A percentile compares a stretch with the other conserved stretches of the same genome.
Conservation (phyloP, 2,329 filamentous ascomycete genomes). For the Fusarium sp. region DNA sequence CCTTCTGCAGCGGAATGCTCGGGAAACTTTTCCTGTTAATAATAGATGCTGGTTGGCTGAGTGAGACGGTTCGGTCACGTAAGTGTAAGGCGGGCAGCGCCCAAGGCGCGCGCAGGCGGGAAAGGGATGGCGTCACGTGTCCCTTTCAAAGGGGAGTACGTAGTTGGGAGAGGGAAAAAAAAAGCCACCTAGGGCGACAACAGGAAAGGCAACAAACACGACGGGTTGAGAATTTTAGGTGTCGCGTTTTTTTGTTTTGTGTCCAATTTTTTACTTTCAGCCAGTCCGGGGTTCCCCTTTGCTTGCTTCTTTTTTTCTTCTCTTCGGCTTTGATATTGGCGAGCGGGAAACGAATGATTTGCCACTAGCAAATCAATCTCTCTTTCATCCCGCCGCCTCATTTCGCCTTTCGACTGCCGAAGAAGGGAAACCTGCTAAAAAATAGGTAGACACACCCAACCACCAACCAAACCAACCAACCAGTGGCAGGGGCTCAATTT, state of each 20-base stretch:
- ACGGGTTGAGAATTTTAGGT: background rate
- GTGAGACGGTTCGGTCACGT: background rate
- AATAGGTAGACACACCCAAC: background rate
- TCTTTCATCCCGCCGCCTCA: conserved; percentile 1
- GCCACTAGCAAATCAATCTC: background rate
- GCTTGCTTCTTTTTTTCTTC: conserved; percentile 1
- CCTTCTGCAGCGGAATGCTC: background rate
- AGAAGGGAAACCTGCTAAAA: background rate
- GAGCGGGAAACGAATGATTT: background rate
- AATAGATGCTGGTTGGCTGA: background rate
- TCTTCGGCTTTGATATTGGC: background rate
- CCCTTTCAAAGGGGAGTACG: background rate
- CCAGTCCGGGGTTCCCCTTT: background rate
- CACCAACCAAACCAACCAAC: background rate
- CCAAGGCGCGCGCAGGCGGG: background rate
- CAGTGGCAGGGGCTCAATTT: conserved; percentile 21
- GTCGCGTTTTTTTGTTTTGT: conserved; percentile 1
- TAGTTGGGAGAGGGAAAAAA: background rate
- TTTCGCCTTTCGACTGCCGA: background rate
- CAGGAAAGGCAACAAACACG: background rate
- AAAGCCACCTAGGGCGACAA: background rate
- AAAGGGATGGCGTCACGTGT: background rate
- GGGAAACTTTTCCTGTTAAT: background rate
- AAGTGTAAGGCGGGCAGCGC: background rate
- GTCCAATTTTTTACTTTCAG: background rate